A percentile compares a stretch with the other conserved stretches of the same genome.
Conservation (phyloP, 1,139 yeast genomes). For the Spencermartinsiella ligniputridi region DNA sequence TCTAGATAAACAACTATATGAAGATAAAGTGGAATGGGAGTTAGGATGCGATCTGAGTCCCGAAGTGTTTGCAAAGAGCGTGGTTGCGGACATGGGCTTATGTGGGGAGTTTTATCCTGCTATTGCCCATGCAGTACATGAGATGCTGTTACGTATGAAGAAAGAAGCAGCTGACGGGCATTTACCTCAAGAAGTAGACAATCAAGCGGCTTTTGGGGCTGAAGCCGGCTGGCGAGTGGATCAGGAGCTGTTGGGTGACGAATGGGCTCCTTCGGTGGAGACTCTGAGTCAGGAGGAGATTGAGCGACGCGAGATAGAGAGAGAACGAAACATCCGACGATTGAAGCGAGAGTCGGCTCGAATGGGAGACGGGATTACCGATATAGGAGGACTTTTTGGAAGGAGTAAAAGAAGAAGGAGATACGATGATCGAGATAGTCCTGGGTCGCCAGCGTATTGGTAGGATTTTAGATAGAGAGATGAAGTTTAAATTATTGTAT, state of each 20-base stretch:
- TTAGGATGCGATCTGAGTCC: constrained; percentile 63
- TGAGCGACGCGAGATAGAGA: constrained; percentile 90
- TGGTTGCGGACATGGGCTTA: constrained; percentile 81
- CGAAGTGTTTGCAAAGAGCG: constrained; percentile 72
- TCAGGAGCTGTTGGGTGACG: constrained; percentile 57
- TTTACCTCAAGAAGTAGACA: constrained; percentile 52
- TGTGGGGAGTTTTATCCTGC: constrained; percentile 86
- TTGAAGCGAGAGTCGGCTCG: constrained; percentile 79
- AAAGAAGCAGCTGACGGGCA: constrained; percentile 84
- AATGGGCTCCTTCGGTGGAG: constrained; percentile 89
- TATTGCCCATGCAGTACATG: constrained; percentile 83
- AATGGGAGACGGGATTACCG: constrained; percentile 30
- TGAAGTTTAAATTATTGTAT: too few species aligned
- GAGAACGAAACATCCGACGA: constrained; percentile 87
- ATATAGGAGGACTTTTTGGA: constrained; percentile 33
- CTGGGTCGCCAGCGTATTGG: constrained; percentile 23
- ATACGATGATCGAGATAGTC: constrained; percentile 21
- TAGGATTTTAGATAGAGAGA: too few species aligned
- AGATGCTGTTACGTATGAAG: constrained; percentile 67
- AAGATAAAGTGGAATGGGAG: constrained; percentile 96
- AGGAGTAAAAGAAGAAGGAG: constrained; percentile 30
- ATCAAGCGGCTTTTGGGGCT: constrained; percentile 55
- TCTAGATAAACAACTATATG: constrained; percentile 76
- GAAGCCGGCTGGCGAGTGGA: constrained; percentile 65
- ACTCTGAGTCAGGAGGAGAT: constrained; percentile 86